Conservation (phyloP, 163 green algal genomes). For the Scenedesmus sp. region DNA sequence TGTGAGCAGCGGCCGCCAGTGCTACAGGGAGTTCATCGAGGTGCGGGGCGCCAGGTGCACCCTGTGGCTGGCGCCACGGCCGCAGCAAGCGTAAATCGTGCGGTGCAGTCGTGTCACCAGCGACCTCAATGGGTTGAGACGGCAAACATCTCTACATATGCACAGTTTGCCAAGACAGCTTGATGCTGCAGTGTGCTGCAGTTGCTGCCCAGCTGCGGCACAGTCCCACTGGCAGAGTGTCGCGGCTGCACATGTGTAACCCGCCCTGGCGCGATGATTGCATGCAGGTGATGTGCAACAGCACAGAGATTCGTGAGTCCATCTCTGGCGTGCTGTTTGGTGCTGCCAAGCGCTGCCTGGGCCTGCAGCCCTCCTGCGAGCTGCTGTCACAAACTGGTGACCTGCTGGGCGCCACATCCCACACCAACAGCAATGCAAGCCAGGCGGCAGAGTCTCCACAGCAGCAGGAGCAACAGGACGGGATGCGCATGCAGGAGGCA, state of each 20-base stretch:
- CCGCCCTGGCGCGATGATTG: neutral
- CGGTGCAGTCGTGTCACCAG: no score
- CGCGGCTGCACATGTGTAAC: neutral
- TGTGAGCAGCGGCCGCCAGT: neutral
- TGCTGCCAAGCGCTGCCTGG: constrained; percentile 18
- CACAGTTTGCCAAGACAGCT: no score
- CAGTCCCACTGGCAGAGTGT: neutral
- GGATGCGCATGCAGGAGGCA: neutral
- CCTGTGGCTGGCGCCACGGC: no score
- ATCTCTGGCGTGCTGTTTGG: neutral
- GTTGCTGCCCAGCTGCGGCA: no score
- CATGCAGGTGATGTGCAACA: constrained; percentile 30
- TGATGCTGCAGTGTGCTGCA: no score
- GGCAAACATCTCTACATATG: no score
- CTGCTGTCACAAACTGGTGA: constrained; percentile 22
- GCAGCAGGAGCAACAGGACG: neutral
- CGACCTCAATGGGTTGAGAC: no score
- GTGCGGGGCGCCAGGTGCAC: neutral
- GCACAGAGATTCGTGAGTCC: neutral
- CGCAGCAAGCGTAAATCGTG: no score
- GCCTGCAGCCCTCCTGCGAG: constrained; percentile 1
- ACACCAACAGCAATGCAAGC: neutral
- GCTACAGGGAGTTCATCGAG: constrained; percentile 30
- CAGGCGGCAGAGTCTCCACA: neutral
- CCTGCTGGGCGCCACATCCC: neutral